Conservation (phyloP, 768 basidiomycete genomes). For the Mycena capillaripes region DNA sequence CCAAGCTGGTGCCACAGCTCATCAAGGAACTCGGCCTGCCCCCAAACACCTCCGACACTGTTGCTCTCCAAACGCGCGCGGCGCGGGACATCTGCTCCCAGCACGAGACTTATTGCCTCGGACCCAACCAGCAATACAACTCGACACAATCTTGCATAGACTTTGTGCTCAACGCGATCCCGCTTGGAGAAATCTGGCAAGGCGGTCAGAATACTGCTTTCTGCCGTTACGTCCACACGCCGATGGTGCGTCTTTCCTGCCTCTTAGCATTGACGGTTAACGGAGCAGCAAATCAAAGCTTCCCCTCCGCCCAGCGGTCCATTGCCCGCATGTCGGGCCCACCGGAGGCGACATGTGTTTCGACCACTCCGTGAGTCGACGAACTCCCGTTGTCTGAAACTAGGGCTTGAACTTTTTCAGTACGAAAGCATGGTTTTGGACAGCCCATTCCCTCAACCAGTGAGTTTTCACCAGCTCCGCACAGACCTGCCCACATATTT, state of each 20-base stretch:
- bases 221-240: conserved; percentile 19
- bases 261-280: neutral
- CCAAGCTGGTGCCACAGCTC: conserved; percentile 1
- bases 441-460: neutral
- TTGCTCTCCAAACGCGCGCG: neutral
- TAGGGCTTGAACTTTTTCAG: neutral
- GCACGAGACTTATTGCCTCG: conserved; percentile 4
- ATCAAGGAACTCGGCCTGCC: conserved; percentile 5
- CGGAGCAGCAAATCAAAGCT: neutral
- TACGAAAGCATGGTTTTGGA: neutral
- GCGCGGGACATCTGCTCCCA: conserved; percentile 6
- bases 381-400: neutral
- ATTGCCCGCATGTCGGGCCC: conserved; percentile 18
- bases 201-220: conserved; percentile 18
- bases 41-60: neutral
- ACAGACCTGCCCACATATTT: neutral
- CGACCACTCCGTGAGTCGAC: neutral
- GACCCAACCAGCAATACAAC: conserved; percentile 1
- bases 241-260: neutral
- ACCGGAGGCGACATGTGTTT: conserved; percentile 16
- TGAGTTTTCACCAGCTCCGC: neutral
- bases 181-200: conserved; percentile 17
- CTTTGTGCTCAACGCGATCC: neutral
- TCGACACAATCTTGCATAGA: neutral
- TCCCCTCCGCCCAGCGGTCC: conserved; percentile 1